phyloP scores from a whole-genome alignment of 2,329 filamentous ascomycete species.

The Hymenoscyphus occultus region DNA sequence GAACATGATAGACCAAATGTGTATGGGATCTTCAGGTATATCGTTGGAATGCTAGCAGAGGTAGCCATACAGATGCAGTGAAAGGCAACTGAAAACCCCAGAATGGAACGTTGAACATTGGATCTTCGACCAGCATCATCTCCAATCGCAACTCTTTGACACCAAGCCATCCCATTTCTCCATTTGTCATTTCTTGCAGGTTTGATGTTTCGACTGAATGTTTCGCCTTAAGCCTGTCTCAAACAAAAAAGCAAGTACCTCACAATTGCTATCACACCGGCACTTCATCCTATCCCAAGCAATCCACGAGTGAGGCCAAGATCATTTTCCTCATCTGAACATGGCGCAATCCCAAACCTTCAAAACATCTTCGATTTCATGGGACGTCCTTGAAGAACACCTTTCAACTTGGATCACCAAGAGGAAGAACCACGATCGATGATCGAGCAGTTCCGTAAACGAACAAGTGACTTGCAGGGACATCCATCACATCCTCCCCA shows the following conservation, averaged over 20 bases:
- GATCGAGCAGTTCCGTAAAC: background rate
- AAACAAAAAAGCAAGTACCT: background rate
- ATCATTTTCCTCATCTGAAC: background rate
- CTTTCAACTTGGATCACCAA: slow-evolving; percentile 1
- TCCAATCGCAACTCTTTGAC: background rate
- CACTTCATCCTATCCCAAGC: background rate
- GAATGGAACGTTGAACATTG: background rate
- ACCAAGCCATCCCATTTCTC: background rate
- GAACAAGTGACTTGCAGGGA: background rate
- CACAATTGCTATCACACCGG: background rate
- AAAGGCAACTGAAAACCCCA: background rate
- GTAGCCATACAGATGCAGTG: slow-evolving; percentile 3
- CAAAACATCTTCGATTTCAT: background rate
- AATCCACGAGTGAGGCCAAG: background rate
- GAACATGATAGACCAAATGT: background rate
- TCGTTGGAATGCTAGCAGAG: background rate
- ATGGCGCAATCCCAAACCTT: background rate
- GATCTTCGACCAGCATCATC: background rate
- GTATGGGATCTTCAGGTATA: background rate
- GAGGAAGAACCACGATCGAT: background rate
- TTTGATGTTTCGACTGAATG: background rate
- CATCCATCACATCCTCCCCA: background rate
- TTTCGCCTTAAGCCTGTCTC: background rate
- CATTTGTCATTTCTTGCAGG: background rate
- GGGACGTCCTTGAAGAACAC: background rate